Evolutionary conservation across 805 yeast genomes (phyloP), one percentile per base, ranked within the genome.

Genomic region (Yarrowia keelungensis): DNA sequence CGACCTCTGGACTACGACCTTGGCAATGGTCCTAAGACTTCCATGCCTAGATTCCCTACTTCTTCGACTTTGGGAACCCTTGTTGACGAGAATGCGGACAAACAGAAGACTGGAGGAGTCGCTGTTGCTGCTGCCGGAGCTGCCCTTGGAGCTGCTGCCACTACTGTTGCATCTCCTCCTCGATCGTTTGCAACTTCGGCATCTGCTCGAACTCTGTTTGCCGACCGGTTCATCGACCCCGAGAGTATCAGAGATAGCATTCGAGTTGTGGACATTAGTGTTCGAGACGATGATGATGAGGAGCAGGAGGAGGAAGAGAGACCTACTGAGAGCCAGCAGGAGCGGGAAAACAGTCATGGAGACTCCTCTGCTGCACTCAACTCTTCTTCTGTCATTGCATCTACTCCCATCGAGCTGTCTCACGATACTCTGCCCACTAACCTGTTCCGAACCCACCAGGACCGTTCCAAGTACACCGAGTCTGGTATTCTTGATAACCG

Each of bases 381-480:
- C 35, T 47, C 56, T 8, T 47, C 56, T 15, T 47, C 54, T 3
- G 56, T 62, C 22, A 26, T 62, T 38, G 67, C 67, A 16, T 62
- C 67, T 26, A 62, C 67, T 11, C 67, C 67, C 22, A 35, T 59
- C 8, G 65, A 59, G 16, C 42, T 59, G 16, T 32, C 42, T 35
- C 65, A 59, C 5, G 10, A 16, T 3, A 58, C 32, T 8, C 41
- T 58, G 8, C 42, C 45, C 47, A 58, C 50, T 14, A 58, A 58
- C 50, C 51, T 59, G 14, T 59, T 59, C 32, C n/a, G 65, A 59
- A 59, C 65, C 14, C 65, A 59, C n/a, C 65, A 59, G 51, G 65
- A 59, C 35, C 50, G 42, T 4, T 32, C 51, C 39, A 59, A 59
- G 65, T 59, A 59, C 51, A 43, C 65, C 16, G 50, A 43, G 32